Evolutionary conservation across 306 rosid genomes (phyloP), one percentile per base, ranked within the genome.

Genomic region (Begonia fuchsioides): DNA sequence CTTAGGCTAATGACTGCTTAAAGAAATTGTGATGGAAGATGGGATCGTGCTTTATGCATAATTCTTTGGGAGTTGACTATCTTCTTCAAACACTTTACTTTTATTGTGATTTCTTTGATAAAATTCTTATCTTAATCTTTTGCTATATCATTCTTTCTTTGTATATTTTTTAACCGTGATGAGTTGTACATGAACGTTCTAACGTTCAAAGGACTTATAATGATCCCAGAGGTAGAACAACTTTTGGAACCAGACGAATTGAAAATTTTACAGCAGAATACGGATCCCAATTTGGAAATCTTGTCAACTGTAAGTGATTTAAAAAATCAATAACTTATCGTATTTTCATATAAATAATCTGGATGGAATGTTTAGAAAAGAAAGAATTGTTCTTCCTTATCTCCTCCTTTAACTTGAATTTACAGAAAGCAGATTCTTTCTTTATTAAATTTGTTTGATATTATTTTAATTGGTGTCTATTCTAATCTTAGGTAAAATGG

Each of bases 221-320:
- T 70, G 47, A 43, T 54, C 69, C 71, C 84, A 90, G 93, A 90
- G 84, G 72, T 84, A 60, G 97, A 90, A 66, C 82, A 59, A 54
- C 92, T 90, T 62, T 70, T 90, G 78, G 87, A 60, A 49, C 84
- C 79, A 6, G 87, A 79, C 72, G 94, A 84, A 84, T 61, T 68
- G 61, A 87, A 68, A 43, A 77, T 75, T 64, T 67, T 84, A 73
- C 74, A 67, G 49, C 81, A 71, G 71, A 76, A 80, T 74, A 66
- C 64, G 12, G 62, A 72, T 62, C 80, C 90, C 52, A 47, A 76
- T 58, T 49, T 90, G 66, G 75, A 60, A 53, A 90, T 72, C 57
- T 59, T 84, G 64, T 76, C 85, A 59, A 72, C 94, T 13, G 97
- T 90, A 74, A 54, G 77, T 60, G 15, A 32, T 56, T 56, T 16